A percentile compares a stretch with the other conserved stretches of the same genome.
Evolutionary conservation across 1,284 basidiomycete species (phyloP).

Genomic region (Trametes versicolor): DNA sequence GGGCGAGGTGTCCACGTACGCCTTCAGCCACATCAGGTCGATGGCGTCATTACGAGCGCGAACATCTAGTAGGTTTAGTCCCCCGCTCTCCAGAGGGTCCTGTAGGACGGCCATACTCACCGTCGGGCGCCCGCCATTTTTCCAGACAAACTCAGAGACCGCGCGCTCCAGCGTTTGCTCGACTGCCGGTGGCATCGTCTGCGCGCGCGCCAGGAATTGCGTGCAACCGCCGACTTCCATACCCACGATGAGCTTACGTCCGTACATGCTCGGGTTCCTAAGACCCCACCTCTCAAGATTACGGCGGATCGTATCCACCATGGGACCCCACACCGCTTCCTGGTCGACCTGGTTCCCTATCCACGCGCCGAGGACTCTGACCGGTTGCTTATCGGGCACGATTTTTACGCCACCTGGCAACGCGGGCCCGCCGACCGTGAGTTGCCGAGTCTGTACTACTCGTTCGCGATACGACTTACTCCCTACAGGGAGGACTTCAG

Average conservation of each 20-base stretch:
- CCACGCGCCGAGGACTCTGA: slow-evolving; percentile 42
- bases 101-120: too few relatives aligned
- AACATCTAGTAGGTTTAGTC: not conserved
- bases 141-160: slow-evolving; percentile 12
- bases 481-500: not conserved
- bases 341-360: slow-evolving; percentile 37
- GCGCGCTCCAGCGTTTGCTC: slow-evolving; percentile 1
- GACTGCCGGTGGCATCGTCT: slow-evolving; percentile 36
- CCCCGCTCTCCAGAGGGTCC: not conserved
- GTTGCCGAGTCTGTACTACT: too few relatives aligned
- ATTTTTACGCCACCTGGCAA: slow-evolving; percentile 20
- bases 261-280: slow-evolving; percentile 31
- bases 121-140: not conserved
- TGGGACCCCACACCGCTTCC: slow-evolving; percentile 32
- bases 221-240: slow-evolving; percentile 24
- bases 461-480: not conserved
- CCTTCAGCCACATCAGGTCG: not conserved
- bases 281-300: slow-evolving; percentile 32
- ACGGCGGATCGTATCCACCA: slow-evolving; percentile 30
- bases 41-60: slow-evolving; percentile 1
- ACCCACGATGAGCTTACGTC: slow-evolving; percentile 33
- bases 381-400: slow-evolving; percentile 32
- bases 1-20: not conserved
- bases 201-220: slow-evolving; percentile 31
- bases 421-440: not conserved